These are phyloP conservation scores for Cichorium intybus DNA, from an alignment of 140 eudicot genomes.

Conservation along the genomic window DNA sequence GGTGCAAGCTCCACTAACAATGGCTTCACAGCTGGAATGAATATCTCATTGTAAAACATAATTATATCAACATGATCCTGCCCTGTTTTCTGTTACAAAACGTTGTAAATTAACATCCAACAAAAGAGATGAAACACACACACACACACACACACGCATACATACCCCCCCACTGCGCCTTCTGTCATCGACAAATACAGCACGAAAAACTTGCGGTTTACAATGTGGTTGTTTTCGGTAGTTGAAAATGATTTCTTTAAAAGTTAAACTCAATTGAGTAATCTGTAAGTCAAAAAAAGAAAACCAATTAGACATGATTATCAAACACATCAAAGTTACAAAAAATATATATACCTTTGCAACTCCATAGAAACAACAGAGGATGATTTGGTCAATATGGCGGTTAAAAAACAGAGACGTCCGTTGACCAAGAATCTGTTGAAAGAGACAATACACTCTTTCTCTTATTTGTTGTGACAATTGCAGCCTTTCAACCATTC, in stretches of 20 bases:
- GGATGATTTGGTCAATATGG: conserved; percentile 93
- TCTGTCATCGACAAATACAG: conserved; percentile 75
- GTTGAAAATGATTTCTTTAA: conserved; percentile 77
- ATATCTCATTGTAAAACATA: conserved; percentile 78
- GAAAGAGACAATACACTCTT: conserved; percentile 81
- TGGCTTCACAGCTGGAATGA: conserved; percentile 83
- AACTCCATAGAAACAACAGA: conserved; percentile 95
- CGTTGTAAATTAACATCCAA: neutral
- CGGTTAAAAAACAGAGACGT: conserved; percentile 77
- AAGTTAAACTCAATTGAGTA: conserved; percentile 73
- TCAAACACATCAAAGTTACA: neutral
- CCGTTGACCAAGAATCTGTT: conserved; percentile 64
- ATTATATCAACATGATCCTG: conserved; percentile 90
- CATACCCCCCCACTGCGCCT: conserved; percentile 51
- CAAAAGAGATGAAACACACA: too few relatives aligned
- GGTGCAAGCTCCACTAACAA: conserved; percentile 82
- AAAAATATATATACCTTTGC: conserved; percentile 92
- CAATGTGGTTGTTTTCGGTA: conserved; percentile 90
- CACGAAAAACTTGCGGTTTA: conserved; percentile 89
- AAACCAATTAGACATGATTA: conserved; percentile 4
- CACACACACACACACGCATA: too few relatives aligned
- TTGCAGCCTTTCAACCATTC: conserved; percentile 90
- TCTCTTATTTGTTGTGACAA: conserved; percentile 82
- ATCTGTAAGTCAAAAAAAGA: conserved; percentile 51
- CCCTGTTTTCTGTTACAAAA: conserved; percentile 65